phyloP scores from a whole-genome alignment of 2,329 filamentous ascomycete genomes.

The Chaetothyriales sp. region DNA sequence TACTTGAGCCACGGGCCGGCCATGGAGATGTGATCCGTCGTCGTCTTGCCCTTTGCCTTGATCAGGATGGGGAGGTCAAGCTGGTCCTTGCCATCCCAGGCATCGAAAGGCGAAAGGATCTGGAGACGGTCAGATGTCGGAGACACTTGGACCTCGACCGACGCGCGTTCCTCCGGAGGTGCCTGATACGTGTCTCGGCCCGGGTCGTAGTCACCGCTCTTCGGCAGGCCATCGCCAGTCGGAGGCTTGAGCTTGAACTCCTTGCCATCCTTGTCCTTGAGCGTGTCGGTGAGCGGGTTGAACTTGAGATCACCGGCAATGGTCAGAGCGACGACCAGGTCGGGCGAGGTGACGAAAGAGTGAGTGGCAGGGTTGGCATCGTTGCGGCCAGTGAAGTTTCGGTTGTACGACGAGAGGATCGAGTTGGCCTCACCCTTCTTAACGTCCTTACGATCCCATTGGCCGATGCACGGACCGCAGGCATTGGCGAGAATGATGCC shows the following conservation, averaged over 20 bases:
- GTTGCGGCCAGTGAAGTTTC: conserved; percentile 98
- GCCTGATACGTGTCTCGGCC: conserved; percentile 93
- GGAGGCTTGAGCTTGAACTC: conserved; percentile 80
- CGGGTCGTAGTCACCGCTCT: conserved; percentile 64
- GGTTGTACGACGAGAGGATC: conserved; percentile 98
- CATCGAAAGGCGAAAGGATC: conserved; percentile 67
- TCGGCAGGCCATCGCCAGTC: conserved; percentile 66
- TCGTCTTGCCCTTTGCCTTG: conserved; percentile 93
- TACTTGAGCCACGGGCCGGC: conserved; percentile 97
- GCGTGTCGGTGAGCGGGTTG: conserved; percentile 82
- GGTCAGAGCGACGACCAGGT: conserved; percentile 74
- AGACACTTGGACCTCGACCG: conserved; percentile 67
- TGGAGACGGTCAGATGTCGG: conserved; percentile 90
- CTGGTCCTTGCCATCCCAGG: conserved; percentile 90
- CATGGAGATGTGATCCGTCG: conserved; percentile 95
- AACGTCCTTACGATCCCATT: conserved; percentile 89
- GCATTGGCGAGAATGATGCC: conserved; percentile 91
- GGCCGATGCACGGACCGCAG: conserved; percentile 78
- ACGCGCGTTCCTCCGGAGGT: conserved; percentile 63
- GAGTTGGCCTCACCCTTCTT: conserved; percentile 94
- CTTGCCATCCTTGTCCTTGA: conserved; percentile 92
- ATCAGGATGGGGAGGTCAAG: conserved; percentile 77
- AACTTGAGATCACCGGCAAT: conserved; percentile 78
- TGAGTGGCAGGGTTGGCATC: conserved; percentile 91
- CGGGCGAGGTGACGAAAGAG: conserved; percentile 83